These are phyloP conservation scores for Fraxinus americana DNA, from an alignment of 257 asterid species.

Conservation along the genomic window DNA sequence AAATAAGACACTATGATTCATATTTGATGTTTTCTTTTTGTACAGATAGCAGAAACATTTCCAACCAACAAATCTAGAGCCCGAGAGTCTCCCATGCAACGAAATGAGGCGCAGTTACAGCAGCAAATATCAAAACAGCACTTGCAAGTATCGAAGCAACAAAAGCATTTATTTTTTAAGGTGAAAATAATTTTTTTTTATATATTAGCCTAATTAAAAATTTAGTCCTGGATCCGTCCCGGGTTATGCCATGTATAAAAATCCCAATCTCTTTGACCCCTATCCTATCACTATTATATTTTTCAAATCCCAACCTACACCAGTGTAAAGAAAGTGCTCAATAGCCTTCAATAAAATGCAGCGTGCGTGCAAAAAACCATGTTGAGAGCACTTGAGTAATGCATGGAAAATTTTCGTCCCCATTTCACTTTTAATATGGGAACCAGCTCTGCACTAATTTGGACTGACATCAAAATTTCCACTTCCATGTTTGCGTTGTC, in stretches of 20 bases:
- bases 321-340: neutral
- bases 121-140: conserved; percentile 39
- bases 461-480: conserved; percentile 17
- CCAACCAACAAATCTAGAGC: neutral
- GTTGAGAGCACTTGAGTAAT: conserved; percentile 17
- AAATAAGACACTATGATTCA: neutral
- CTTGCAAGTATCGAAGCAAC: conserved; percentile 45
- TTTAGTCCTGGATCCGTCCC: too few relatives aligned
- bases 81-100: neutral
- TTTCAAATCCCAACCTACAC: neutral
- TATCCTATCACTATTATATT: neutral
- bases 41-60: neutral
- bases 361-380: conserved; percentile 16
- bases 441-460: conserved; percentile 22
- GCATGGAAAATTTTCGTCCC: neutral
- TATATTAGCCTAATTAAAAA: too few relatives aligned
- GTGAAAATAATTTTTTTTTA: too few relatives aligned
- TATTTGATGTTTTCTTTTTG: neutral
- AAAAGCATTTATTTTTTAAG: too few relatives aligned
- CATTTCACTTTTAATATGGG: conserved; percentile 11
- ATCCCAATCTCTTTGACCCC: neutral
- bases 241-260: neutral
- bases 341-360: neutral
- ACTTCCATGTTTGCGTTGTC: conserved; percentile 29
- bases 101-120: conserved; percentile 22